Evolutionary conservation across 164 flowering plant species (phyloP).

Genomic region (Macadamia tetraphylla): DNA sequence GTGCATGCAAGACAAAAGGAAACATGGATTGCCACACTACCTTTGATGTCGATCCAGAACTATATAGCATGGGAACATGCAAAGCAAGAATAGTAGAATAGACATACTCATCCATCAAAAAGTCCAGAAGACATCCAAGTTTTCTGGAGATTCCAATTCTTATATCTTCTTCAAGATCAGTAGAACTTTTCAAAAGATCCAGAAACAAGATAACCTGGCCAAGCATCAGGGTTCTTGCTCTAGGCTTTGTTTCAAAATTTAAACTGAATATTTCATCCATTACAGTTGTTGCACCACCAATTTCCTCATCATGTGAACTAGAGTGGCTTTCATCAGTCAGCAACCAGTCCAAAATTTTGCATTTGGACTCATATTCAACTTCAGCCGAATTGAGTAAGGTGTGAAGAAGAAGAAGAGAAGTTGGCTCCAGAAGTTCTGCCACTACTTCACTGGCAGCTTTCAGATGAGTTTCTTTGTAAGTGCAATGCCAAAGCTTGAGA

Average conservation of each 20-base stretch:
- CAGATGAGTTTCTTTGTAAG: slow-evolving; percentile 41
- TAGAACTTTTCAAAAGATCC: slow-evolving; percentile 51
- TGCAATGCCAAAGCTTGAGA: slow-evolving; percentile 45
- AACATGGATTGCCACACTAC: slow-evolving; percentile 56
- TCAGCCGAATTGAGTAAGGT: slow-evolving; percentile 58
- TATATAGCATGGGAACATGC: slow-evolving; percentile 41
- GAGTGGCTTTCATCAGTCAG: slow-evolving; percentile 29
- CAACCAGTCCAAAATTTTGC: slow-evolving; percentile 62
- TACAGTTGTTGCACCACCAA: slow-evolving; percentile 10
- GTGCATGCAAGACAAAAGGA: slow-evolving; percentile 42
- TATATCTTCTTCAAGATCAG: slow-evolving; percentile 49
- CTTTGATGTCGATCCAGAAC: slow-evolving; percentile 33
- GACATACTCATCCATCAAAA: slow-evolving; percentile 48
- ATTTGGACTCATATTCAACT: slow-evolving; percentile 42
- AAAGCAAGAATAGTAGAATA: slow-evolving; percentile 53
- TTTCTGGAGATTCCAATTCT: slow-evolving; percentile 43
- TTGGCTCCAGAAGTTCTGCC: slow-evolving; percentile 66
- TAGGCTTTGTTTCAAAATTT: slow-evolving; percentile 30
- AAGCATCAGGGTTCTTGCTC: slow-evolving; percentile 30
- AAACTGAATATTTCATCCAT: slow-evolving; percentile 38
- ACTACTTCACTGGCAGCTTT: slow-evolving; percentile 53
- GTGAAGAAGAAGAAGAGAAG: slow-evolving; percentile 54
- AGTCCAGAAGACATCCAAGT: slow-evolving; percentile 59
- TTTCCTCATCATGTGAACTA: slow-evolving; percentile 13
- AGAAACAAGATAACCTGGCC: slow-evolving; percentile 56